A percentile compares a stretch with the other conserved stretches of the same genome.
phyloP scores from a whole-genome alignment of 1,284 basidiomycete species.

The Leucoagaricus sp. region DNA sequence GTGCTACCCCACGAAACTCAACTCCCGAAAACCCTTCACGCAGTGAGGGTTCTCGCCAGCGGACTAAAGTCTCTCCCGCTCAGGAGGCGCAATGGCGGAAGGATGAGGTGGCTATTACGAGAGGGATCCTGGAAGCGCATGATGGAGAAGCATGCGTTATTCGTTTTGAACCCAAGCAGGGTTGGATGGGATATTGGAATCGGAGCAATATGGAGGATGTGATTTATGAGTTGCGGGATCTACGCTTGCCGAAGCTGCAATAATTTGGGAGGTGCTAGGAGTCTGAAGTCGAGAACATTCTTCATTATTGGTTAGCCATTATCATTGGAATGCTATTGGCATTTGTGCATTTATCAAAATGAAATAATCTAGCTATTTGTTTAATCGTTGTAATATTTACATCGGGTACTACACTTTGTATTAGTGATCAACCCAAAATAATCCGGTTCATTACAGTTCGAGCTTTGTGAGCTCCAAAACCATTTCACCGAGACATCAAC shows the following conservation, averaged over 20 bases:
- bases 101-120: not conserved
- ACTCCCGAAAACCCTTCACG: not conserved
- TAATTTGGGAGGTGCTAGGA: too few species aligned
- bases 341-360: not conserved
- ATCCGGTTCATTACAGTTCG: not conserved
- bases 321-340: not conserved
- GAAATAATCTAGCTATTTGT: not conserved
- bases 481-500: not conserved
- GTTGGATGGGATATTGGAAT: conserved; percentile 13
- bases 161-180: conserved; percentile 9
- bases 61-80: not conserved
- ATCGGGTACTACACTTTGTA: not conserved
- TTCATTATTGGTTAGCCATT: not conserved
- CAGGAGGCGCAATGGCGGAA: not conserved
- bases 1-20: not conserved
- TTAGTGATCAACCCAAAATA: not conserved
- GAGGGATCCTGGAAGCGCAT: not conserved
- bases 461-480: not conserved
- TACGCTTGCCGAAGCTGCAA: conserved; percentile 1
- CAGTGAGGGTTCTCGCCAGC: not conserved
- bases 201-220: not conserved
- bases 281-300: too few species aligned
- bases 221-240: conserved; percentile 1
- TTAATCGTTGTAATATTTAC: conserved; percentile 3
- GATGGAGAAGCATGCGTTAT: not conserved